phyloP scores from a whole-genome alignment of 2,329 filamentous ascomycete species.

The Microdochium paspali region DNA sequence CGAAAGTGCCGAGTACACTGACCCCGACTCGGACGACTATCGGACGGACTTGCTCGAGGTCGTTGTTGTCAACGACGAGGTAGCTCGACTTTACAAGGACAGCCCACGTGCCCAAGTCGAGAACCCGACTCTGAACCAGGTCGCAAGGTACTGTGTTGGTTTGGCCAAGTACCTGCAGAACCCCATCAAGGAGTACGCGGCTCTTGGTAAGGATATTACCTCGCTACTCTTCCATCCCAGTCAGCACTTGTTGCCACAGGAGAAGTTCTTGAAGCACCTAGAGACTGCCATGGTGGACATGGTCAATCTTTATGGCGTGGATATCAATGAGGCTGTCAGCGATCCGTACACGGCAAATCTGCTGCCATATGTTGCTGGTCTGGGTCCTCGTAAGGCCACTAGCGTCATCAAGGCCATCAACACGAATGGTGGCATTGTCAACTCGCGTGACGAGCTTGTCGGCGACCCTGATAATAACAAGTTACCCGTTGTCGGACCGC shows the following conservation, averaged over 20 bases:
- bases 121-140: slow-evolving; percentile 67
- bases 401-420: slow-evolving; percentile 84
- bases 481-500: slow-evolving; percentile 71
- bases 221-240: slow-evolving; percentile 85
- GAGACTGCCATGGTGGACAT: slow-evolving; percentile 98
- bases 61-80: slow-evolving; percentile 89
- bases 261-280: slow-evolving; percentile 76
- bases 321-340: slow-evolving; percentile 83
- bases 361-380: slow-evolving; percentile 80
- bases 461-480: slow-evolving; percentile 77
- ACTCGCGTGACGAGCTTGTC: slow-evolving; percentile 77
- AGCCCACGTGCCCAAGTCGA: slow-evolving; percentile 71
- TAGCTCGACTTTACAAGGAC: slow-evolving; percentile 91
- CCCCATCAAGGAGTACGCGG: slow-evolving; percentile 92
- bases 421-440: slow-evolving; percentile 77
- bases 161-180: slow-evolving; percentile 90
- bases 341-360: slow-evolving; percentile 79
- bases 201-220: slow-evolving; percentile 76
- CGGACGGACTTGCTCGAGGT: slow-evolving; percentile 76
- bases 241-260: slow-evolving; percentile 78
- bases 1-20: slow-evolving; percentile 71
- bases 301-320: slow-evolving; percentile 92
- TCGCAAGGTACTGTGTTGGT: slow-evolving; percentile 83
- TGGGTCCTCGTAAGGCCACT: slow-evolving; percentile 85
- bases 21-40: slow-evolving; percentile 66